Evolutionary conservation across 2,329 filamentous ascomycete species (phyloP), one percentile per base, ranked within the genome.

Genomic region (Lecanicillium sp.): DNA sequence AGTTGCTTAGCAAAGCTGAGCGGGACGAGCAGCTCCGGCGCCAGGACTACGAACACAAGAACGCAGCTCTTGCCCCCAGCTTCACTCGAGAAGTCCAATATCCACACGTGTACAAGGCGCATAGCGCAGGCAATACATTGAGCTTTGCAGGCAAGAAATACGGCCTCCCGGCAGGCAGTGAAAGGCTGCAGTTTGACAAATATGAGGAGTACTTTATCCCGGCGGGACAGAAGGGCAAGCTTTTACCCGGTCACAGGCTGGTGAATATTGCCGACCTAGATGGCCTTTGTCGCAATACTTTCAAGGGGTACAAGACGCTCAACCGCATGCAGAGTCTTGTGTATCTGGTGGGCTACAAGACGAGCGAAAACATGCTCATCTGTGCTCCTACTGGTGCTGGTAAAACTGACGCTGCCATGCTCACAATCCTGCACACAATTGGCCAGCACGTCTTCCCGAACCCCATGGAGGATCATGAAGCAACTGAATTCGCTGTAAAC

Each of bases 311-410:
- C 69, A 90, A 89, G 62, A 66, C 84, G 3, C 73, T 98, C 43
- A 98, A 98, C 55, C 83, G 94, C 19, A 98, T 98, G 94, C 92
- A 98, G 65, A 97, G 89, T 58, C 70, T 98, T 34, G 86, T 97
- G 1, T 95, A 95, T 53, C 88, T 88, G 1, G 87, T 98, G 5
- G 92, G 89, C 0, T 97, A 98, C 64, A 87, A 83, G 58, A 96
- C 87, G 3, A 95, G 81, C 54, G 92, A 98, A 63, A 98, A 98
- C 50, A 96, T 98, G 90, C 77, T 98, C 37, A 94, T 98, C 43
- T 98, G 92, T 61, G 92, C 92, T 17, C 92, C 92, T 4, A 98
- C 92, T 39, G 92, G 92, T 77, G 89, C 89, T 65, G 92, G 92
- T 78, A 98, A 98, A 73, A 98, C 92, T 2, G 92, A 98, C 62